Percentiles rank a stretch among this genome's conserved stretches.
Conservation (phyloP, 176 grass and related monocot genomes). For the Oropetium thomaeum region DNA sequence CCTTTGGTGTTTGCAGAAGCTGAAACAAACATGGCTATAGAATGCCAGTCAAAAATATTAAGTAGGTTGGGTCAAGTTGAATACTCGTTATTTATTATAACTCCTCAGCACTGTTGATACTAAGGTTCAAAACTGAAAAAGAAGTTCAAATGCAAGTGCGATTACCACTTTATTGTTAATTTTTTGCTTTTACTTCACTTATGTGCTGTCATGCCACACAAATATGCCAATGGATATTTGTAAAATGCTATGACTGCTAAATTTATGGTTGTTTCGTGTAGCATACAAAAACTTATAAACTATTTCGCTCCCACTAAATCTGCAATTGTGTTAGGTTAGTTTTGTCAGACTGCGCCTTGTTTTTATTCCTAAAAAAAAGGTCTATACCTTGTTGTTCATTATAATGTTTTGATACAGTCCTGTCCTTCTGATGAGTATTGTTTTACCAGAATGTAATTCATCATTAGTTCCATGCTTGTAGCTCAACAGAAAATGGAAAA, state of each 20-base stretch:
- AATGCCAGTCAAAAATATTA: neutral
- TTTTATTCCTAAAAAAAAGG: no score
- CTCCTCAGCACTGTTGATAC: neutral
- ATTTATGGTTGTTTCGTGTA: neutral
- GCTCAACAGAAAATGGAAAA: constrained; percentile 88
- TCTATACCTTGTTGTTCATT: constrained; percentile 10
- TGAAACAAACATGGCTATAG: neutral
- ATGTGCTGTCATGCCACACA: neutral
- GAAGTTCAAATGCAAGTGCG: neutral
- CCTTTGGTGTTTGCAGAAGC: no score
- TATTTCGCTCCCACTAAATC: constrained; percentile 13
- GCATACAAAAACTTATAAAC: neutral
- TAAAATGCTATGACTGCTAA: neutral
- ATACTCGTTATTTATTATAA: no score
- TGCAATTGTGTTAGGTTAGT: neutral
- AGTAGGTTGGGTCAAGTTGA: neutral
- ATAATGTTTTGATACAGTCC: neutral
- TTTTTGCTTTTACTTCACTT: neutral
- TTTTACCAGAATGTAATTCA: constrained; percentile 43
- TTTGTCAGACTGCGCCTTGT: constrained; percentile 18
- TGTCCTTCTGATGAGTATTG: neutral
- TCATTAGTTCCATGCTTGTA: constrained; percentile 55
- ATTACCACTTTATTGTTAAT: neutral
- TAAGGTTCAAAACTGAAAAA: neutral
- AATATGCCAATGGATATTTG: neutral